These are phyloP conservation scores for Vanrija humicola DNA, from an alignment of 1,284 basidiomycete genomes.

Conservation along the genomic window DNA sequence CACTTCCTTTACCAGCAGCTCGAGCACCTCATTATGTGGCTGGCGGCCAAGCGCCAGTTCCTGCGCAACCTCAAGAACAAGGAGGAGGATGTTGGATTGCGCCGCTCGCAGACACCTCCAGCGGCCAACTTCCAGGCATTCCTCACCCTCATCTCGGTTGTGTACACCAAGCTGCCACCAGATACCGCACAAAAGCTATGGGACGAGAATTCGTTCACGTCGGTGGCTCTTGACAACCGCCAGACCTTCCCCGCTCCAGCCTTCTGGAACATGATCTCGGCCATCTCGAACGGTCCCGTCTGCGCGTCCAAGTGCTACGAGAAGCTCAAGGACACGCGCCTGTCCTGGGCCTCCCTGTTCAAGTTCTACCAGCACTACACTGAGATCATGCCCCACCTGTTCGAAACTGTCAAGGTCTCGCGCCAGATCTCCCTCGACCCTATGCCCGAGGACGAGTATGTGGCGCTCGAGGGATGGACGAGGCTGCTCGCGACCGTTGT, in stretches of 20 bases:
- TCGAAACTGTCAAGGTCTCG: slow-evolving; percentile 34
- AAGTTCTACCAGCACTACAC: slow-evolving; percentile 42
- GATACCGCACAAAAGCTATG: slow-evolving; percentile 80
- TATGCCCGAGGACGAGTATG: slow-evolving; percentile 34
- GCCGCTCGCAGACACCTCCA: slow-evolving; percentile 54
- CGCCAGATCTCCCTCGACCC: slow-evolving; percentile 23
- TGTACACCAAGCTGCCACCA: slow-evolving; percentile 68
- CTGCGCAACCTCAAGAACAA: slow-evolving; percentile 85
- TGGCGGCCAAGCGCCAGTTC: slow-evolving; percentile 76
- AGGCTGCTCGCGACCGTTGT: slow-evolving; percentile 72
- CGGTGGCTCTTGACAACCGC: slow-evolving; percentile 76
- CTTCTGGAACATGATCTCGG: slow-evolving; percentile 80
- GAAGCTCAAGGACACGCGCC: slow-evolving; percentile 36
- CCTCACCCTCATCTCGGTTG: slow-evolving; percentile 73
- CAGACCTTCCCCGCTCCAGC: slow-evolving; percentile 70
- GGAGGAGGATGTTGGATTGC: slow-evolving; percentile 71
- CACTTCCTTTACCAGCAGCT: slow-evolving; percentile 60
- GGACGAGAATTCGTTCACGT: slow-evolving; percentile 70
- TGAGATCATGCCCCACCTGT: slow-evolving; percentile 38
- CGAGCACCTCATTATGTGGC: slow-evolving; percentile 67
- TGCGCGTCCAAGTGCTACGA: slow-evolving; percentile 56
- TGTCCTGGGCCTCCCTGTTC: slow-evolving; percentile 33
- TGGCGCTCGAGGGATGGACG: slow-evolving; percentile 36
- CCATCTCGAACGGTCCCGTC: slow-evolving; percentile 75
- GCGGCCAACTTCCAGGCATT: slow-evolving; percentile 69